Base-by-base conservation (phyloP, 1,139 yeast genomes). In the Magnusiomyces fungicola region DNA sequence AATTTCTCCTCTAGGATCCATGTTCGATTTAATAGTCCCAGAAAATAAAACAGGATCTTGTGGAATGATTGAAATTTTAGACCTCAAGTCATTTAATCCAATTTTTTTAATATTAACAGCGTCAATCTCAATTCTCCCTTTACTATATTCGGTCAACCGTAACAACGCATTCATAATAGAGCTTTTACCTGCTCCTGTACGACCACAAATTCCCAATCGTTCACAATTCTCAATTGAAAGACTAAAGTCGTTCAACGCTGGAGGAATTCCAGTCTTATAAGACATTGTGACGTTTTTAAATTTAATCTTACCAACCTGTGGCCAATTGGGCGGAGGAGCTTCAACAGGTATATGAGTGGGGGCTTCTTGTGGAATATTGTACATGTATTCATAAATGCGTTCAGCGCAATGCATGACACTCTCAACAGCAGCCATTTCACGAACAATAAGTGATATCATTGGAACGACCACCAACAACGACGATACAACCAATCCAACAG, bases 341-440 rank as follows among this genome's bases (percentile, higher is more conserved):
- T 76, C 85, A 0, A 75, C 69, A 48, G 74, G 78, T 38, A 65
- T 67, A 62, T 78, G 56, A 51, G 54, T 77, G 0, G 76, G 70
- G 0, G 83, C 80, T 60, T 83, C 92, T 56, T 74, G 77, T 0
- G 83, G 85, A 49, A 87, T 67, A 27, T 82, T 80, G 24, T 74
- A 72, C 0, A 90, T 92, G 65, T 86, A 86, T 50, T 81, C 76
- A 53, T 79, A 74, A 48, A 88, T 67, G 62, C 96, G 76, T 68
- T 88, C 96, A n/a, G 81, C 92, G 6, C 94, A 80, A 60, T 84
- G 85, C 88, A 87, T 77, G 61, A 83, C 83, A 65, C 83, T 86
- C 63, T 87, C 95, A 30, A 83, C 78, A 60, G 80, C 81, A 0
- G 95, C 84, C 64, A 68, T 23, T 64, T 74, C 68, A 62, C 81